Conservation (phyloP, 2,329 filamentous ascomycete genomes). For the Amylocarpus encephaloides region DNA sequence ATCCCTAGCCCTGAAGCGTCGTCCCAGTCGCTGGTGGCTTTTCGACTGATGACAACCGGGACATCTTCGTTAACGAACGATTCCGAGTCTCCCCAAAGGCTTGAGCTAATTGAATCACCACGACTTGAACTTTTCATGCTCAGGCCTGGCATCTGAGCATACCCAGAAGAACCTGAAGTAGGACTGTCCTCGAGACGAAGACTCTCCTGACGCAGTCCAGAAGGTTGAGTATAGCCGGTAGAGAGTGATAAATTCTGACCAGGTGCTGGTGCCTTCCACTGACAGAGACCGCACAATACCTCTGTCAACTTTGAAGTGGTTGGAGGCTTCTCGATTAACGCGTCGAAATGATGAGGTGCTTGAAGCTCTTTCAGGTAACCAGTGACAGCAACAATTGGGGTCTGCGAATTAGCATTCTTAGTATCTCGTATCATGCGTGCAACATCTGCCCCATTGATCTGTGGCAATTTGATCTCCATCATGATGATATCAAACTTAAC, state of each 20-base stretch:
- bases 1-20: conserved; percentile 76
- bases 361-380: conserved; percentile 97
- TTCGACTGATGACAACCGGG: conserved; percentile 67
- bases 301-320: conserved; percentile 87
- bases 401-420: conserved; percentile 89
- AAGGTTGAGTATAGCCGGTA: conserved; percentile 53
- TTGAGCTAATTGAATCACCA: conserved; percentile 83
- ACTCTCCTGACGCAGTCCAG: conserved; percentile 59
- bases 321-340: conserved; percentile 91
- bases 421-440: conserved; percentile 97
- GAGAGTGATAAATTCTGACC: conserved; percentile 38
- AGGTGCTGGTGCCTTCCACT: conserved; percentile 76
- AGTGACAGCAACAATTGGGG: conserved; percentile 92
- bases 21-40: conserved; percentile 71
- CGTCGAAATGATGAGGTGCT: conserved; percentile 92
- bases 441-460: conserved; percentile 91
- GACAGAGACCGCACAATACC: conserved; percentile 78
- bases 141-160: conserved; percentile 67
- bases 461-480: conserved; percentile 91
- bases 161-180: conserved; percentile 58
- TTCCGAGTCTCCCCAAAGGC: conserved; percentile 81
- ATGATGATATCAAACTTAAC: conserved; percentile 99
- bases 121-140: conserved; percentile 75
- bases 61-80: conserved; percentile 72
- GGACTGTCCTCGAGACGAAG: conserved; percentile 71